A percentile compares a stretch with the other conserved stretches of the same genome.
These are phyloP conservation scores for Apophysomyces sp. DNA, from an alignment of 371 early-diverging fungal species.

Conservation along the genomic window DNA sequence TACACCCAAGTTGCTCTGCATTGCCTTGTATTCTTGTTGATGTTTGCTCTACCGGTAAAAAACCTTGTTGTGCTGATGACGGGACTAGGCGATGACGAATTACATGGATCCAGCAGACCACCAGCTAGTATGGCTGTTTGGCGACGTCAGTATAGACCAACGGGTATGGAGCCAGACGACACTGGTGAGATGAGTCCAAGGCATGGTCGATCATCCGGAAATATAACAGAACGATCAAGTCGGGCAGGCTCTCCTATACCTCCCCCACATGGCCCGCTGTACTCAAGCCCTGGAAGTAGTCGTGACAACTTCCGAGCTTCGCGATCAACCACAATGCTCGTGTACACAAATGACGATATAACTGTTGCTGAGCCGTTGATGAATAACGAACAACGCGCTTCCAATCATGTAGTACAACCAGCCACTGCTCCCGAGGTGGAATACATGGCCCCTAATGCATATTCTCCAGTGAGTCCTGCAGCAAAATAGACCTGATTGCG, in stretches of 20 bases:
- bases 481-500: not conserved
- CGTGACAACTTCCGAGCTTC: not conserved
- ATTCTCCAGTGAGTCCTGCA: not conserved
- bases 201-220: not conserved
- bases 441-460: not conserved
- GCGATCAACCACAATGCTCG: not conserved
- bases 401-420: not conserved
- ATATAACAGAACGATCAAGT: not conserved
- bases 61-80: conserved; percentile 23
- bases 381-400: not conserved
- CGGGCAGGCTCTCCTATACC: not conserved
- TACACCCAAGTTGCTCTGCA: conserved; percentile 39
- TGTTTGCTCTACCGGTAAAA: conserved; percentile 25
- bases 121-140: conserved; percentile 23
- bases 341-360: not conserved
- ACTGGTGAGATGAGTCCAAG: not conserved
- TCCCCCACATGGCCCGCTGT: not conserved
- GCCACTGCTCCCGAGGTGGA: not conserved
- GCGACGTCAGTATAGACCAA: conserved; percentile 4
- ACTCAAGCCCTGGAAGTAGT: not conserved
- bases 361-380: not conserved
- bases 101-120: conserved; percentile 17
- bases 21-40: conserved; percentile 25
- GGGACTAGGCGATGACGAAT: conserved; percentile 19
- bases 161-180: not conserved